Evolutionary conservation across 2,329 filamentous ascomycete genomes (phyloP).

Genomic region (Leptodontidium sp.): DNA sequence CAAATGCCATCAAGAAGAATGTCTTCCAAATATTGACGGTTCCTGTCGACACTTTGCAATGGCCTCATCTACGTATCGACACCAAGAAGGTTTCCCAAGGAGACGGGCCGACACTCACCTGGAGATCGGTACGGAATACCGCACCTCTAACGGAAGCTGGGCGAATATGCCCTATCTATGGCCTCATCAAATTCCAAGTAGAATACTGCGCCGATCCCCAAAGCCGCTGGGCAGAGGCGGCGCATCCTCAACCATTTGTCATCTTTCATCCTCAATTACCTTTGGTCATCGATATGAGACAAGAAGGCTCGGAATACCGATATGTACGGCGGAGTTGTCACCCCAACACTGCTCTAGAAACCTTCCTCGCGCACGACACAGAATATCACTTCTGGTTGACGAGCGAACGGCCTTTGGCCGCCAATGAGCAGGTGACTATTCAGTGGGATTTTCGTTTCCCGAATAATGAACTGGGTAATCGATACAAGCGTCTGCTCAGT

Average conservation of each 20-base stretch:
- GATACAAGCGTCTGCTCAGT: constrained; percentile 67
- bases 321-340: constrained; percentile 93
- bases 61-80: constrained; percentile 44
- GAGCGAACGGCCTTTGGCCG: constrained; percentile 77
- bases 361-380: constrained; percentile 75
- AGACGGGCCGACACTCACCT: constrained; percentile 63
- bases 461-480: constrained; percentile 58
- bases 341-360: constrained; percentile 88
- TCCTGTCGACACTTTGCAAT: constrained; percentile 39
- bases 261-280: constrained; percentile 90
- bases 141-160: constrained; percentile 49
- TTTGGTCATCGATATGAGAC: constrained; percentile 90
- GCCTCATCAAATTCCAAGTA: constrained; percentile 76
- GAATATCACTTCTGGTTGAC: constrained; percentile 95
- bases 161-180: constrained; percentile 74
- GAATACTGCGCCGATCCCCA: constrained; percentile 72
- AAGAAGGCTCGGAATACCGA: constrained; percentile 84
- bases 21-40: constrained; percentile 67
- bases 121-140: constrained; percentile 68
- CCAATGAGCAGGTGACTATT: constrained; percentile 69
- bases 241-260: constrained; percentile 74
- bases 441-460: constrained; percentile 73
- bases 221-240: constrained; percentile 74
- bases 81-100: constrained; percentile 36
- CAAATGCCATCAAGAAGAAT: constrained; percentile 68